Base-by-base conservation (phyloP, 2,329 filamentous ascomycete genomes). In the Fusarium sp. region DNA sequence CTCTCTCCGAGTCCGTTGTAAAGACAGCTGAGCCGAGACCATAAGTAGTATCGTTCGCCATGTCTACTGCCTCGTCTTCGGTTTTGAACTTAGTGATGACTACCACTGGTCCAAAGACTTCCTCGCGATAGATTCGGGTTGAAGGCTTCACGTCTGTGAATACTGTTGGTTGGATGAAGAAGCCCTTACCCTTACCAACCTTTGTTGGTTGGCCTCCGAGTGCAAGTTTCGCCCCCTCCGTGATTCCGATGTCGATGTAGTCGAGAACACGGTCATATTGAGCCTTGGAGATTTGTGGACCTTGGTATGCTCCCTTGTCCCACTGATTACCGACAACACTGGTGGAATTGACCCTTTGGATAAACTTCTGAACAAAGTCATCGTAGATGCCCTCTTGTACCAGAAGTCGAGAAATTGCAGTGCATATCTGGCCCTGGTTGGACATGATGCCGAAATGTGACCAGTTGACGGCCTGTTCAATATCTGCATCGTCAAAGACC, bases 401-500 rank as follows among this genome's bases (percentile, higher is more conserved):
- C 7, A 54, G 24, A 15, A 54, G 44, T 20, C 49, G 31, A 17
- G 49, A 54, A 22, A 40, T 54, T 17, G 33, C 33, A 9, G 40
- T 46, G 11, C 49, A 46, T 31, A 58, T 51, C 33, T 54, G 39
- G 13, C 55, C 40, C 22, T 54, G 49, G 24, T 54, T 54, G 6
- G 51, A 54, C 26, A 52, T 54, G 24, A 54, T 54, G 13, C 33
- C 24, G 14, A 59, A 31, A 34, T 54, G 40, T 13, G 49, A 43
- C 49, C 40, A 54, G 9, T 54, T 43, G 36, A 38, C 33, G 7
- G 49, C 40, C 24, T 44, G 34, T 6, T 46, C 56, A 9, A 59
- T 24, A 15, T 50, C 36, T 18, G 56, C 51, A 26, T 46, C 49
- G 17, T 59, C 24, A 13, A 59, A 55, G 9, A 59, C 56, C 15